These are phyloP conservation scores for Tripterygium wilfordii DNA, from an alignment of 177 flowering plant genomes.

Conservation along the genomic window DNA sequence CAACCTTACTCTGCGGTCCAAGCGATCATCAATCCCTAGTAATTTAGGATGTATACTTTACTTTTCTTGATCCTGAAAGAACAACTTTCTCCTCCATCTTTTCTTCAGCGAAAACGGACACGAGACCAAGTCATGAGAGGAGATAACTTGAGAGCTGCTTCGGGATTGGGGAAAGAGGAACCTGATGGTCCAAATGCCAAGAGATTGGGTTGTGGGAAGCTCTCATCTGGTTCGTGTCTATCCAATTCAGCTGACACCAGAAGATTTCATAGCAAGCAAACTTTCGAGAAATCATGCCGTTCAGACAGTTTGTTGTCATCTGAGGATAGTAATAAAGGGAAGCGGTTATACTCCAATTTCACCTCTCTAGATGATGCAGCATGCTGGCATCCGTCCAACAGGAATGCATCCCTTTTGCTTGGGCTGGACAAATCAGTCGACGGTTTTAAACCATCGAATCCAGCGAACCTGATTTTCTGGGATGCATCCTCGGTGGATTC, in stretches of 20 bases:
- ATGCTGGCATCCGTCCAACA: constrained; percentile 1
- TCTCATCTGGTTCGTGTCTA: constrained; percentile 12
- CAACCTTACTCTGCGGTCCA: too few species aligned
- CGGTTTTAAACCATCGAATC: constrained; percentile 14
- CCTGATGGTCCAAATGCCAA: constrained; percentile 7
- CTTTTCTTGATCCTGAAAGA: background rate
- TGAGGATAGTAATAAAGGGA: constrained; percentile 1
- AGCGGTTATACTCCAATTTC: constrained; percentile 2
- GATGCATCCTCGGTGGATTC: constrained; percentile 6
- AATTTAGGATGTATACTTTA: background rate
- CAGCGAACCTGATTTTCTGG: constrained; percentile 2
- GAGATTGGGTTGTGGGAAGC: background rate
- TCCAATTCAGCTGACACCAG: constrained; percentile 3
- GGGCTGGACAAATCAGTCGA: constrained; percentile 18
- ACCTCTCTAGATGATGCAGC: constrained; percentile 9
- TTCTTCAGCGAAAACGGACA: constrained; percentile 24
- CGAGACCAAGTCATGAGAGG: constrained; percentile 7
- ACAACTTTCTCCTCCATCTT: background rate
- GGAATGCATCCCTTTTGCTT: constrained; percentile 3
- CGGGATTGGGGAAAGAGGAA: constrained; percentile 4
- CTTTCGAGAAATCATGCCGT: background rate
- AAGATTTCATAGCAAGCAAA: constrained; percentile 1
- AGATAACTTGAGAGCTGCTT: background rate
- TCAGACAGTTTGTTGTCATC: constrained; percentile 5
- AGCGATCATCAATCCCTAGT: too few species aligned